phyloP scores from a whole-genome alignment of 2,329 filamentous ascomycete species.

The Arthrobotrys musiformis region DNA sequence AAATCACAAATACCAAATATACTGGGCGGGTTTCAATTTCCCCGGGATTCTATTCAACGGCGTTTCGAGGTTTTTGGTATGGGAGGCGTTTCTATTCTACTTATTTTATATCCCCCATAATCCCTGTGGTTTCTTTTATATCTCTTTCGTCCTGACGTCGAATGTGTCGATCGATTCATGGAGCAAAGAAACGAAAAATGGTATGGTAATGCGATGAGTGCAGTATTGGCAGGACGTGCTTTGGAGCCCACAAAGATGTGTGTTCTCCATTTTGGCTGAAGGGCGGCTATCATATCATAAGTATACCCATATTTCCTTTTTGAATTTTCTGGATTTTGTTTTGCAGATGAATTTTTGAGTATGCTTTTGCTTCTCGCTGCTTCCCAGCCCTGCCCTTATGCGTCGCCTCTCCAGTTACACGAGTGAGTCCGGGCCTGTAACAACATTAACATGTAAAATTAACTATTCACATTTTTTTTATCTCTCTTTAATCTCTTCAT shows the following conservation, averaged over 20 bases:
- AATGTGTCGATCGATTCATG: constrained; percentile 6
- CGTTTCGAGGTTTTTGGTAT: constrained; percentile 29
- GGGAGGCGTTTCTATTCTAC: constrained; percentile 33
- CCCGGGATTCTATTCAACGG: constrained; percentile 36
- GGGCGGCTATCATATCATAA: constrained; percentile 1
- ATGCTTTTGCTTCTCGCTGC: background rate
- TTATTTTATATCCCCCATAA: constrained; percentile 3
- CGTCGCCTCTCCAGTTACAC: constrained; percentile 23
- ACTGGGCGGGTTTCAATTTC: constrained; percentile 24
- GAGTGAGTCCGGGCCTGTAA: constrained; percentile 52
- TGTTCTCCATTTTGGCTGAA: background rate
- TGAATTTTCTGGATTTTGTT: background rate
- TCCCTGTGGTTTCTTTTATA: background rate
- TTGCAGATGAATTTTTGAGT: background rate
- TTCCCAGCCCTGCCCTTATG: constrained; percentile 2
- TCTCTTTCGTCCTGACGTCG: constrained; percentile 9
- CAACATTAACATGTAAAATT: constrained; percentile 53
- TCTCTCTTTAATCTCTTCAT: background rate
- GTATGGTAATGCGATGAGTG: constrained; percentile 5
- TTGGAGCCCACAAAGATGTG: background rate
- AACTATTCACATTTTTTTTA: too few species aligned
- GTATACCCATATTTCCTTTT: background rate
- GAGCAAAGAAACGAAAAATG: background rate
- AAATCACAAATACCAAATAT: constrained; percentile 43
- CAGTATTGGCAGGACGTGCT: background rate